Evolutionary conservation across 1,284 basidiomycete species (phyloP), one percentile per base, ranked within the genome.

Genomic region (Rhizopogon parksii): DNA sequence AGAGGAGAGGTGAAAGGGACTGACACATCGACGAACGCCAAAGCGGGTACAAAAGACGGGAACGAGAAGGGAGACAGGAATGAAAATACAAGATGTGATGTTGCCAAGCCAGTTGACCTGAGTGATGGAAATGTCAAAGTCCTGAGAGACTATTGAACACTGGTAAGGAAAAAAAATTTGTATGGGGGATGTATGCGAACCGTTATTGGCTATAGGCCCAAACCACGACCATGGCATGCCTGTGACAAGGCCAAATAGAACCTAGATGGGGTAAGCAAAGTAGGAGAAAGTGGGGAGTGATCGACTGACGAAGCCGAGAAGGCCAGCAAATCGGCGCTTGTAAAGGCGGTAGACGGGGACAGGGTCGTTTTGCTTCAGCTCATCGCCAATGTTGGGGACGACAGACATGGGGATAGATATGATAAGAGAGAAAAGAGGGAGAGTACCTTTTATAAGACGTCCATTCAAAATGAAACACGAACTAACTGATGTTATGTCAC

Each of bases 91-190:
- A 1, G 78, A 74, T 15, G 83, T 69, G 47, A 84, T 74, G 59
- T 85, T 90, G 5, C 83, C 80, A 4, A 90, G 71, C 88, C 88
- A 91, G 57, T 87, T 89, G 24, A 88, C 79, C 61, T 83, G 68
- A 63, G 80, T 71, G 21, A 88, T 67, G 0, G 80, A 77, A 51
- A 86, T 79, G 7, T 71, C 70, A 57, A 88, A 87, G 36, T 85
- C 78, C 2, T 60, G 54, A 6, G 76, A 75, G 57, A 76, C 86
- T 88, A 55, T 6, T 50, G 24, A 47, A 51, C 21, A 42, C 32
- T 14, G 24, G 30, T 9, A 12, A 27, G 2, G 25, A 6, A 15
- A 27, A 4, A 14, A 19, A 17, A 24, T 36, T 36, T 25, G 14
- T 7, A 30, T 27, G 24, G 6, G 51, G 27, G n/a, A 34, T 7